Evolutionary conservation across 805 yeast genomes (phyloP), one percentile per base, ranked within the genome.

Genomic region (Kodamaea fukazawae): DNA sequence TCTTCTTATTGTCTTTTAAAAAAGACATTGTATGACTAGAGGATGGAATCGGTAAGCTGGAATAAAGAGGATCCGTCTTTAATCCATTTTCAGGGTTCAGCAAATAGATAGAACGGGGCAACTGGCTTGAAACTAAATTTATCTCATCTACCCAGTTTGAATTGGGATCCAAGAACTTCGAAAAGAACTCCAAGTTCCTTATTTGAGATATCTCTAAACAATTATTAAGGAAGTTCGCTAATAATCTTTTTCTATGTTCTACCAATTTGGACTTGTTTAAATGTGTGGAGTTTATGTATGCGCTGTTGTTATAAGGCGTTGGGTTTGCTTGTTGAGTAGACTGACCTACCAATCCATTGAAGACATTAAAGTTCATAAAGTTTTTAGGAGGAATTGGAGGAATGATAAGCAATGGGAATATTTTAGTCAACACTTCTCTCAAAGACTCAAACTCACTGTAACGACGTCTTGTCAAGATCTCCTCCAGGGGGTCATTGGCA

Each of bases 381-480:
- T 69, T 67, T 43, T 70, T 70, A 0, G 71, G 70, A 0, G 99
- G 99, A 7, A 93, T 91, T 1, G 98, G 97, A 5, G 99, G 99
- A 4, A 93, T 78, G 3, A 93, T 75, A 3, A 81, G 57, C 3
- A 93, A 79, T 3, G 99, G 97, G 47, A 84, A 83, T 28, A 86
- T 63, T 49, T 83, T 79, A 3, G 80, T 69, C 15, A 93, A 67
- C 4, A 84, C 74, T 29, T 78, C 82, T 45, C 96, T 71, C 32
- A 93, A 70, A 36, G 86, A 78, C 54, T 87, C 96, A 58, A 93
- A 93, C 58, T 93, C 99, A 25, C 96, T 84, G 58, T 93, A 93
- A 40, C 70, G 54, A 51, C 99, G 70, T 34, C 90, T 78, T 4
- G 88, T 90, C 11, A 73, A 67, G 23, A 78, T 56, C 30, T 77